These are phyloP conservation scores for Penicillium crystallinum DNA, from an alignment of 495 filamentous ascomycete species.

Conservation along the genomic window DNA sequence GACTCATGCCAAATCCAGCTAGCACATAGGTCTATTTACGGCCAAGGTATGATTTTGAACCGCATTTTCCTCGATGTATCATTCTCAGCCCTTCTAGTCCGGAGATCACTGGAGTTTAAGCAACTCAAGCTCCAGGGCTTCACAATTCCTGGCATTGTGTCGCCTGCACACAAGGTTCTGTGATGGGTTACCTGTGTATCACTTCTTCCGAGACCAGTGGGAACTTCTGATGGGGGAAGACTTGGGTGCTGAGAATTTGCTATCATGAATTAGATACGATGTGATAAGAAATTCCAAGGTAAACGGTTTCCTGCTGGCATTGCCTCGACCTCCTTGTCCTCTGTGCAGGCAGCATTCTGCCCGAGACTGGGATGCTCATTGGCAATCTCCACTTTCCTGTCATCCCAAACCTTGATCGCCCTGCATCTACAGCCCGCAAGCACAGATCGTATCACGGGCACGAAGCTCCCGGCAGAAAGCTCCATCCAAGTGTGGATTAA, in stretches of 20 bases:
- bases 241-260: constrained; percentile 12
- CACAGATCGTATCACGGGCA: constrained; percentile 8
- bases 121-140: not conserved
- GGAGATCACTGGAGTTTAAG: not conserved
- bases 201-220: constrained; percentile 20
- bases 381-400: constrained; percentile 1
- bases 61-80: not conserved
- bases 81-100: not conserved
- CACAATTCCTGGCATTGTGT: constrained; percentile 5
- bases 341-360: not conserved
- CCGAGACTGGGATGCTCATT: constrained; percentile 7
- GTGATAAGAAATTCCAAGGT: not conserved
- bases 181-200: constrained; percentile 17
- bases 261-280: constrained; percentile 1
- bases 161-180: constrained; percentile 18
- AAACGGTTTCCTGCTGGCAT: not conserved
- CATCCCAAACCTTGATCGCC: constrained; percentile 14
- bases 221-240: constrained; percentile 14
- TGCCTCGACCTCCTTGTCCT: not conserved
- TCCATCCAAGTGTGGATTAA: not conserved
- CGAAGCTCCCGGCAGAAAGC: constrained; percentile 7
- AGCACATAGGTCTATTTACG: not conserved
- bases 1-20: not conserved
- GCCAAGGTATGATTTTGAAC: not conserved
- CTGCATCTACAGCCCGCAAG: constrained; percentile 7